These are phyloP conservation scores for Trichoderma guizhouense DNA, from an alignment of 2,329 filamentous ascomycete species.

Conservation along the genomic window DNA sequence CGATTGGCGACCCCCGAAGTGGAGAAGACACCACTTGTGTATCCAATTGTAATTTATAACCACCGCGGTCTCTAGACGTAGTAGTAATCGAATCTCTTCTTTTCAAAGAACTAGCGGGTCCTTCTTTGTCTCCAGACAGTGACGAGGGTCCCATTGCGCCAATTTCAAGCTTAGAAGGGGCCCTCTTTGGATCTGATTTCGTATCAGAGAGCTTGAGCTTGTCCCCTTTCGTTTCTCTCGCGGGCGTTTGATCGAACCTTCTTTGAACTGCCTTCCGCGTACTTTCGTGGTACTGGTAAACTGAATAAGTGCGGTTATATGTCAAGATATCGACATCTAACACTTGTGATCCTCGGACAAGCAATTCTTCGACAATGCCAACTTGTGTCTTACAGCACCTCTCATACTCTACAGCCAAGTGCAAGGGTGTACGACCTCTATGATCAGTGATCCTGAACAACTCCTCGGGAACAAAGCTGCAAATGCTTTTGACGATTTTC, in stretches of 20 bases:
- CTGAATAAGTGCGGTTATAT: neutral
- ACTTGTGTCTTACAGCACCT: neutral
- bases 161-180: neutral
- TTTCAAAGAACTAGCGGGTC: neutral
- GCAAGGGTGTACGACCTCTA: neutral
- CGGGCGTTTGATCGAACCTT: neutral
- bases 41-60: neutral
- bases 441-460: neutral
- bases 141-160: neutral
- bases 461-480: neutral
- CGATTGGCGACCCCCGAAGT: neutral
- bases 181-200: neutral
- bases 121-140: neutral
- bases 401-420: constrained; percentile 4
- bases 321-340: neutral
- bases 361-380: neutral
- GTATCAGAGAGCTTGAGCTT: neutral
- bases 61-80: neutral
- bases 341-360: neutral
- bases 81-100: neutral
- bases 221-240: neutral
- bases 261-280: neutral
- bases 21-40: neutral
- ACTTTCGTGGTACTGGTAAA: constrained; percentile 1
- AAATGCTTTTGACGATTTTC: neutral